Conservation (phyloP, 2,329 filamentous ascomycete genomes). For the Curvularia lunata region DNA sequence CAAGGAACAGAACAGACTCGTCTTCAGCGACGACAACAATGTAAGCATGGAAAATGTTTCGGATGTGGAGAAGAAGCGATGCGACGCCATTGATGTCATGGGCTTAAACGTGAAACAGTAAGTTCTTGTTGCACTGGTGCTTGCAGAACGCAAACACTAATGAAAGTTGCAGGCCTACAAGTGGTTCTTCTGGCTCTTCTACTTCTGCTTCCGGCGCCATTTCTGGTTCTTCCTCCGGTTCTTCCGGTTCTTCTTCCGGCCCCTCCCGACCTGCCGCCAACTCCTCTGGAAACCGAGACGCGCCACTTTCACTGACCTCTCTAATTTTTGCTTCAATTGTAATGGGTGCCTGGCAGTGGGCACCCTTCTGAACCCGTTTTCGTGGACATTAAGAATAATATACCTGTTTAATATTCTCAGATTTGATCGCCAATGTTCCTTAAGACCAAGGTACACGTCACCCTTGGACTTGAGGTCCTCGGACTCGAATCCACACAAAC, state of each 20-base stretch:
- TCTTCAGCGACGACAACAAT: conserved; percentile 36
- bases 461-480: background rate
- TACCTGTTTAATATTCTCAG: background rate
- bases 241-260: background rate
- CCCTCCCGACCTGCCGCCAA: background rate
- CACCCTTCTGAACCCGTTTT: conserved; percentile 15
- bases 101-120: conserved; percentile 41
- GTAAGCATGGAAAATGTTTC: conserved; percentile 41
- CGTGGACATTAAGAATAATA: background rate
- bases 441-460: background rate
- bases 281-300: conserved; percentile 9
- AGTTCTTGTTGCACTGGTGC: conserved; percentile 19
- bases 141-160: conserved; percentile 18
- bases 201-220: background rate
- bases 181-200: background rate
- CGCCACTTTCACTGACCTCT: conserved; percentile 12
- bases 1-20: conserved; percentile 29
- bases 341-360: conserved; percentile 22
- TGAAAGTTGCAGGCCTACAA: conserved; percentile 5
- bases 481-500: background rate
- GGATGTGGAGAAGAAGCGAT: conserved; percentile 29
- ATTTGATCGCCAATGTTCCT: background rate
- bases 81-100: conserved; percentile 34
- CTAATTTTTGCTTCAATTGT: conserved; percentile 10
- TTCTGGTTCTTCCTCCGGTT: background rate